Base-by-base conservation (phyloP, 805 yeast genomes). In the Grigorovia transvaalensis region DNA sequence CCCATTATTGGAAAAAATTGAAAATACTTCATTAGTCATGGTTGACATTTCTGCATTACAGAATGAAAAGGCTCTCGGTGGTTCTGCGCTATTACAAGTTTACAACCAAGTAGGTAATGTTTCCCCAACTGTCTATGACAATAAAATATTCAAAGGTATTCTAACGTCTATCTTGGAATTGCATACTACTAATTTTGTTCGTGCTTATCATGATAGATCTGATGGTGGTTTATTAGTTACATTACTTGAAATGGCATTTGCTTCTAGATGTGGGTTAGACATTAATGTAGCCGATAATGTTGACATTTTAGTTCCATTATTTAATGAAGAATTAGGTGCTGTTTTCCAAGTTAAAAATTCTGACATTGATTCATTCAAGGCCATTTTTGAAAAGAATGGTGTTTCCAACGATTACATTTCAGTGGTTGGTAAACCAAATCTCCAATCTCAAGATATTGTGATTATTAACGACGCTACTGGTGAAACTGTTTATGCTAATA, bases 191-290 rank as follows among this genome's bases (percentile, higher is more conserved):
- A 75, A 79, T 49, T 54, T 77, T 45, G 90, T 93, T 13, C 75
- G 83, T 64, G 86, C 97, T 4, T 93, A 93, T 72, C 99, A 93
- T 66, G 99, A 93, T 69, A 77, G 91, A 63, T 87, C 96, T 20
- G 99, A 93, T 69, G 99, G 99, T 77, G 99, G 99, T 65, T 74
- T 91, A 64, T 72, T 90, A 53, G 82, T 85, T 45, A 83, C 98
- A 9, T 73, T 87, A 46, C 72, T 85, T 45, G 99, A 93, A 73
- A 93, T 93, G 98, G 96, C 96, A 0, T 93, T 93, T 72, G 96
- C 98, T 46, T 90, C 91, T 35, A 82, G 97, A 73, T 79, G 81
- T 50, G 99, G 99, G 57, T 66, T 90, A 53, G 77, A 81, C 50
- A 71, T 90, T 51, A 66, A 71, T 41, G 54, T 84, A 42, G 60